phyloP scores from a whole-genome alignment of 1,284 basidiomycete genomes.

The Wallemia ichthyophaga region DNA sequence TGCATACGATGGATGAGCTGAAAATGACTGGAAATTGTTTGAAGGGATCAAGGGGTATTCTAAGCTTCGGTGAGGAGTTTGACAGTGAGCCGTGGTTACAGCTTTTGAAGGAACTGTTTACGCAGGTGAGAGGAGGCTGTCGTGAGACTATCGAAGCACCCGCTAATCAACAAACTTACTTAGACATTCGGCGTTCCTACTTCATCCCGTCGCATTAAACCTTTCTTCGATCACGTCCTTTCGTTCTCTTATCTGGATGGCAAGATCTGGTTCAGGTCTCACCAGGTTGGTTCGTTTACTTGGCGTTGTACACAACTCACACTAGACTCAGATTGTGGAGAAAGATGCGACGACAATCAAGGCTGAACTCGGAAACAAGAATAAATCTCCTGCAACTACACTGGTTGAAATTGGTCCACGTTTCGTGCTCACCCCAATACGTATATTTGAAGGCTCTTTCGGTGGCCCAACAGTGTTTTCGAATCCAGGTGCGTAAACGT shows the following conservation, averaged over 20 bases:
- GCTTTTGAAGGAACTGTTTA: conserved; percentile 80
- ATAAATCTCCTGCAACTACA: conserved; percentile 24
- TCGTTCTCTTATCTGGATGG: conserved; percentile 83
- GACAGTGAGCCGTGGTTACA: conserved; percentile 65
- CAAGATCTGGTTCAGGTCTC: conserved; percentile 98
- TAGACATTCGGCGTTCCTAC: conserved; percentile 88
- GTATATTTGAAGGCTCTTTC: conserved; percentile 94
- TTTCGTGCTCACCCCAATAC: conserved; percentile 87
- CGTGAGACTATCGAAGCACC: no score
- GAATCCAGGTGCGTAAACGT: conserved; percentile 40
- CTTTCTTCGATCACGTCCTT: conserved; percentile 91
- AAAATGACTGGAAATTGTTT: conserved; percentile 99
- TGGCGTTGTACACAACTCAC: conserved; percentile 12
- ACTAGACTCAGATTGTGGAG: conserved; percentile 20
- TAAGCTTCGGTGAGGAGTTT: conserved; percentile 78
- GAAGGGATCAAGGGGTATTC: conserved; percentile 69
- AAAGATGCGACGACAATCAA: conserved; percentile 24
- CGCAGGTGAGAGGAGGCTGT: conserved; percentile 68
- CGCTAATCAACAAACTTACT: no score
- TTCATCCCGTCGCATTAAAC: conserved; percentile 64
- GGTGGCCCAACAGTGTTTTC: conserved; percentile 82
- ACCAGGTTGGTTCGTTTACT: conserved; percentile 30
- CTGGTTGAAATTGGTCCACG: conserved; percentile 87
- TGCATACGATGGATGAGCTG: conserved; percentile 98
- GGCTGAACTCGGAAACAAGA: conserved; percentile 10